Base-by-base conservation (phyloP, 2,329 filamentous ascomycete genomes). In the Fusarium brevicatenulatum region DNA sequence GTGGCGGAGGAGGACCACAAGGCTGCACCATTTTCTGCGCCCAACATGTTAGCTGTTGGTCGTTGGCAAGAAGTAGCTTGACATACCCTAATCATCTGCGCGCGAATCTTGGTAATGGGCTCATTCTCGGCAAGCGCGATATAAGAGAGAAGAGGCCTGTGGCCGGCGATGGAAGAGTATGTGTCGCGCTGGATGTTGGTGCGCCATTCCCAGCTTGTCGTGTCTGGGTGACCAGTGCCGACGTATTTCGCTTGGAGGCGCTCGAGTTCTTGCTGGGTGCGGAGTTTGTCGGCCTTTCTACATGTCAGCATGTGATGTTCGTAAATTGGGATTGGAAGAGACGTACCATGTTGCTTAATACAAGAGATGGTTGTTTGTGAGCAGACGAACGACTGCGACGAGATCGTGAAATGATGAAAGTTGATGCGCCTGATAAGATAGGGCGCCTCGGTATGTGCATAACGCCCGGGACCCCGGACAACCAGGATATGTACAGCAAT, bases 221-320 rank as follows among this genome's bases (percentile, higher is more conserved):
- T 98, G 85, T 99, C 96, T 47, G 95, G 94, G 83, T 98, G 95
- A 30, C 96, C 96, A 8, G 96, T 98, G 76, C 96, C 96, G 78
- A 99, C 89, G 86, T 96, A 98, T 79, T 97, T 97, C 79, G 95
- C 92, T 84, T 99, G 96, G 23, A 98, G 93, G 73, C 95, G 92
- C 84, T 99, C 96, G 80, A 99, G 95, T 83, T 99, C 96, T 84
- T 99, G 96, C 78, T 97, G 94, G 15, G 94, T 96, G 81, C 96
- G 95, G 74, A 99, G 93, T 85, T 99, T 99, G 86, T 99, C 96
- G 83, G 96, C 96, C 96, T 54, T 91, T 53, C 12, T 10, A 23
- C 32, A n/a, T 18, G 63, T 76, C 52, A 73, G 68, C 18, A 34
- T 7, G 28, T 23, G 28, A 36, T 23, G 43, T 39, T 40, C 18